A percentile compares a stretch with the other conserved stretches of the same genome.
Evolutionary conservation across 2,329 filamentous ascomycete genomes (phyloP).

Genomic region (Aspergillus viridinutans): DNA sequence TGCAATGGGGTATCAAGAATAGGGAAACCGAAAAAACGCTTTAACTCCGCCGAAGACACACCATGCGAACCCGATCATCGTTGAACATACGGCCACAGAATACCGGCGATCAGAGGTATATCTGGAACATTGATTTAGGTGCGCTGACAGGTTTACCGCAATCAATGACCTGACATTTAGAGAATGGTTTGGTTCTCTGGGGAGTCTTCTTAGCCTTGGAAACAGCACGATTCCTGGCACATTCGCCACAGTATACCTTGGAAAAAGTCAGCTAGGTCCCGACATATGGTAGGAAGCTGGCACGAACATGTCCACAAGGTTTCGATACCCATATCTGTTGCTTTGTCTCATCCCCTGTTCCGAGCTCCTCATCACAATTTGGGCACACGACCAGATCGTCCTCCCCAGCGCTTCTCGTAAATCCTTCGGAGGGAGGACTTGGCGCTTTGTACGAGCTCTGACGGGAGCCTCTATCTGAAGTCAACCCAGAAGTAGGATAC

Average conservation of each 20-base stretch:
- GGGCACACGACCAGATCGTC: conserved; percentile 76
- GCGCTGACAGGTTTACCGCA: conserved; percentile 39
- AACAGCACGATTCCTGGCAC: conserved; percentile 37
- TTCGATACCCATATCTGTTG: conserved; percentile 91
- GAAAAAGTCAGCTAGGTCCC: conserved; percentile 4
- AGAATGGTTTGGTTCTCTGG: conserved; percentile 37
- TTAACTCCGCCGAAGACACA: conserved; percentile 8
- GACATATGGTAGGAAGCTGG: not conserved
- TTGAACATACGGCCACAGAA: conserved; percentile 15
- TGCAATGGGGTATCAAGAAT: conserved; percentile 5
- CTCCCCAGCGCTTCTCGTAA: conserved; percentile 70
- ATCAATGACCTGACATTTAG: conserved; percentile 40
- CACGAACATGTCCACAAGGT: conserved; percentile 81
- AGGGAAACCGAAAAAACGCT: conserved; percentile 11
- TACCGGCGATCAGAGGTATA: conserved; percentile 39
- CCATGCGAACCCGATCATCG: conserved; percentile 7
- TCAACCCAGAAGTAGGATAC: conserved; percentile 43
- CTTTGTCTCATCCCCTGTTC: conserved; percentile 65
- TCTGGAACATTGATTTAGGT: conserved; percentile 42
- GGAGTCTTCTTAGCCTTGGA: conserved; percentile 32
- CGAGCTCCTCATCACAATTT: conserved; percentile 79
- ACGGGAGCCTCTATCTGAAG: conserved; percentile 23
- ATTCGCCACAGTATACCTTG: conserved; percentile 49
- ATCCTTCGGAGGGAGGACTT: conserved; percentile 65
- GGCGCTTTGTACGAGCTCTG: conserved; percentile 56